These are phyloP conservation scores for Viridothelium virens DNA, from an alignment of 495 filamentous ascomycete species.

Conservation along the genomic window DNA sequence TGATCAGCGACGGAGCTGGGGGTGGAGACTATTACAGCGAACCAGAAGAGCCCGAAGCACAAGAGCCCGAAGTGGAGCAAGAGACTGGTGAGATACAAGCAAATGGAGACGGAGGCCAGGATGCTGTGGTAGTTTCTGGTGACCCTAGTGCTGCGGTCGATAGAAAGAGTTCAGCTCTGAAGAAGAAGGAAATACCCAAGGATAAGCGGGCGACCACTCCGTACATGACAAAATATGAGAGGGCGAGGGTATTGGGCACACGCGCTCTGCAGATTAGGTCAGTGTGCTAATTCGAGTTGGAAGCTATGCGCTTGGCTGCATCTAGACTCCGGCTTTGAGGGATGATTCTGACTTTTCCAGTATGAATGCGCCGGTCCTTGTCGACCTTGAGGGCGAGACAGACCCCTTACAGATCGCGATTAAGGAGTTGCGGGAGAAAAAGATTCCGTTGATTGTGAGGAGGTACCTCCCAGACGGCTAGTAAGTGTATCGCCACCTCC, in stretches of 20 bases:
- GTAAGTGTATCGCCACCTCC: slow-evolving; percentile 48
- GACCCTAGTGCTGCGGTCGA: slow-evolving; percentile 61
- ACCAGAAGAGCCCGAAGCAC: slow-evolving; percentile 3
- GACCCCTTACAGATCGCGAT: slow-evolving; percentile 95
- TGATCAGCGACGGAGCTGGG: background rate
- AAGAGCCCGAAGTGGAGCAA: slow-evolving; percentile 33
- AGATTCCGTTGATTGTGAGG: slow-evolving; percentile 90
- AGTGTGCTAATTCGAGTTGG: slow-evolving; percentile 24
- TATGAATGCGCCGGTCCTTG: slow-evolving; percentile 95
- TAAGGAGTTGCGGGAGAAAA: slow-evolving; percentile 96
- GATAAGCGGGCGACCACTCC: slow-evolving; percentile 88
- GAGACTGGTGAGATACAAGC: slow-evolving; percentile 24
- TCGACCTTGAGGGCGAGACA: slow-evolving; percentile 94
- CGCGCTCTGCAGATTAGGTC: slow-evolving; percentile 93
- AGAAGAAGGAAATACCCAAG: slow-evolving; percentile 83
- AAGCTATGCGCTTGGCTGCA: slow-evolving; percentile 5
- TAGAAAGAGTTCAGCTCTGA: slow-evolving; percentile 47
- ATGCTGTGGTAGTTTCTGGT: slow-evolving; percentile 55
- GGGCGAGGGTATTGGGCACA: slow-evolving; percentile 84
- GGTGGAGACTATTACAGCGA: slow-evolving; percentile 16
- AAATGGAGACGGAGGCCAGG: slow-evolving; percentile 27
- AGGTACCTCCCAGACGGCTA: slow-evolving; percentile 94
- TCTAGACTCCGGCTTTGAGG: slow-evolving; percentile 6
- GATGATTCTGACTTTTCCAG: slow-evolving; percentile 40
- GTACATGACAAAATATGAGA: slow-evolving; percentile 99